phyloP scores from a whole-genome alignment of 148 eudicot species.

The Nepenthes mirabilis region DNA sequence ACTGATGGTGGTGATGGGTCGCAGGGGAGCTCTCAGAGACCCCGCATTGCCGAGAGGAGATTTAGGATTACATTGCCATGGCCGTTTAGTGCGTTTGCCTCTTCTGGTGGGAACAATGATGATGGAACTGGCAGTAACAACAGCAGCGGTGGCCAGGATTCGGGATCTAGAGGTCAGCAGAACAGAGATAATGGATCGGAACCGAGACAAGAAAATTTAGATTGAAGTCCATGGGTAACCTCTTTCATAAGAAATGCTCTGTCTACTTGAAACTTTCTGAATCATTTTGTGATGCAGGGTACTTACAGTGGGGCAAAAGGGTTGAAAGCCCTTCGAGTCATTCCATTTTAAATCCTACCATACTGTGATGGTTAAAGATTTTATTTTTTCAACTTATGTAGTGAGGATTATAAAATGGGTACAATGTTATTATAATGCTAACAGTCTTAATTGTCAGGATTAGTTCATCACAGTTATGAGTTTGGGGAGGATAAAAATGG shows the following conservation, averaged over 20 bases:
- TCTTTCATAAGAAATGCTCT: neutral
- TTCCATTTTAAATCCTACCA: too few relatives aligned
- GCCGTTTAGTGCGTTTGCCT: conserved; percentile 18
- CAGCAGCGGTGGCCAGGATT: neutral
- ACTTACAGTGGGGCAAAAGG: too few relatives aligned
- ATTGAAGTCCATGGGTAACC: neutral
- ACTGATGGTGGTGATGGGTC: conserved; percentile 5
- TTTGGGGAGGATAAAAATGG: too few relatives aligned
- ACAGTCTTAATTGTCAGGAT: too few relatives aligned
- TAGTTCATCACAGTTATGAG: too few relatives aligned
- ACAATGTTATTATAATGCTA: too few relatives aligned
- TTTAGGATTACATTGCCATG: conserved; percentile 31
- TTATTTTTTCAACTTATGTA: too few relatives aligned
- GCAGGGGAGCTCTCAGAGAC: conserved; percentile 3
- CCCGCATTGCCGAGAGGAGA: conserved; percentile 16
- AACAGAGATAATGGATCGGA: conserved; percentile 3
- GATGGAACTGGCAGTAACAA: conserved; percentile 4
- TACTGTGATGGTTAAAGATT: too few relatives aligned
- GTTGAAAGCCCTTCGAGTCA: too few relatives aligned
- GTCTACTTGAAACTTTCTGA: too few relatives aligned
- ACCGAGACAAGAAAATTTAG: conserved; percentile 3
- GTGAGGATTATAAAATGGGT: too few relatives aligned
- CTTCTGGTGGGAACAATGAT: neutral
- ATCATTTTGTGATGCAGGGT: too few relatives aligned
- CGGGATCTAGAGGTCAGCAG: conserved; percentile 7